These are phyloP conservation scores for Atalantia buxifolia DNA, from an alignment of 345 rosid genomes.

Conservation along the genomic window DNA sequence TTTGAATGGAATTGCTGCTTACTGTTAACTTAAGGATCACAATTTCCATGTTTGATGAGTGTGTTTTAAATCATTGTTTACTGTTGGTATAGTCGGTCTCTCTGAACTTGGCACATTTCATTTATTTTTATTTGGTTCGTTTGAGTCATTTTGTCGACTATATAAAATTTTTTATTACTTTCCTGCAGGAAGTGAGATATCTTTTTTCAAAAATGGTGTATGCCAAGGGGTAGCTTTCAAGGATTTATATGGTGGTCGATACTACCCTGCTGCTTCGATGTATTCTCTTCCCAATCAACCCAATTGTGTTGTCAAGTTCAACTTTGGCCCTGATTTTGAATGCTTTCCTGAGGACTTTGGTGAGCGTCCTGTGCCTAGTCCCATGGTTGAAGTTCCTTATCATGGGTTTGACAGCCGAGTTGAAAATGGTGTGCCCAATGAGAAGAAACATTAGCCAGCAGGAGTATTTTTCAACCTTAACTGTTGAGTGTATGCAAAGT, in stretches of 20 bases:
- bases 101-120: not conserved
- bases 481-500: slow-evolving; percentile 1
- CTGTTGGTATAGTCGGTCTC: not conserved
- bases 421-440: slow-evolving; percentile 59
- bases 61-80: not conserved
- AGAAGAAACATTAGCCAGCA: slow-evolving; percentile 54
- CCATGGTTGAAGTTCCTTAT: slow-evolving; percentile 78
- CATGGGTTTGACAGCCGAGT: slow-evolving; percentile 55
- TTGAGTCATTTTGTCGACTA: slow-evolving; percentile 3
- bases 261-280: slow-evolving; percentile 98
- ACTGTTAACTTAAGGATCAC: not conserved
- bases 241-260: slow-evolving; percentile 78
- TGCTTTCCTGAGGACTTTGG: slow-evolving; percentile 64
- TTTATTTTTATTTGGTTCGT: slow-evolving; percentile 9
- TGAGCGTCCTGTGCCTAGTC: slow-evolving; percentile 64
- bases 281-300: slow-evolving; percentile 93
- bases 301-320: slow-evolving; percentile 81
- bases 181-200: slow-evolving; percentile 87
- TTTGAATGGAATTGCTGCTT: not conserved
- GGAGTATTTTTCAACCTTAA: not conserved
- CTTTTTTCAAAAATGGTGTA: slow-evolving; percentile 84
- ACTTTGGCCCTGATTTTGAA: slow-evolving; percentile 89
- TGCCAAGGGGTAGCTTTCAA: slow-evolving; percentile 92
- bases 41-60: not conserved
- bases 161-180: slow-evolving; percentile 1